These are phyloP conservation scores for Leucaena leucocephala DNA, from an alignment of 306 rosid genomes.

Conservation along the genomic window DNA sequence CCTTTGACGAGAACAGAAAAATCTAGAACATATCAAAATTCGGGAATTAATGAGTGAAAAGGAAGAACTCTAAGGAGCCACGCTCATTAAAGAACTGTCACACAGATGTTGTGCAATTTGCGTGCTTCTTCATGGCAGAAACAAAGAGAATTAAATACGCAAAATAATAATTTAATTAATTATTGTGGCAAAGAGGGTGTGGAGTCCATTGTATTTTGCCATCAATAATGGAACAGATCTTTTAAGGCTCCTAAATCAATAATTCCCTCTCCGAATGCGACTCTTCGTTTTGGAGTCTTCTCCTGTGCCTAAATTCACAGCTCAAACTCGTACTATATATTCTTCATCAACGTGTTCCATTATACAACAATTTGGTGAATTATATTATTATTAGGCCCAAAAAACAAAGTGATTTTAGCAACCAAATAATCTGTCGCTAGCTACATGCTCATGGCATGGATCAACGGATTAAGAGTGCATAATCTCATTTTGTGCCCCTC, in stretches of 20 bases:
- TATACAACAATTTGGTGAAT: background rate
- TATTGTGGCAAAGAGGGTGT: constrained; percentile 6
- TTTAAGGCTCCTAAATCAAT: background rate
- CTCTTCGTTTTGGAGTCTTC: constrained; percentile 1
- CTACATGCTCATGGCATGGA: too few species aligned
- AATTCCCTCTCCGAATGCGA: background rate
- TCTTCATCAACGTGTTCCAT: too few species aligned
- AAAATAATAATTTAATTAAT: background rate
- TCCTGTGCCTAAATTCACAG: background rate
- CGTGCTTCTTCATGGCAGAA: background rate
- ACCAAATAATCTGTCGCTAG: background rate
- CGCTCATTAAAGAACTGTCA: background rate
- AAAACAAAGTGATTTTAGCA: background rate
- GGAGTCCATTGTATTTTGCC: constrained; percentile 6
- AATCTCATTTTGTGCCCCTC: too few species aligned
- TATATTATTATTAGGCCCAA: background rate
- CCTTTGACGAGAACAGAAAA: background rate
- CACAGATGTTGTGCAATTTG: constrained; percentile 21
- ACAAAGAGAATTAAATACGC: background rate
- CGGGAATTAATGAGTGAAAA: background rate
- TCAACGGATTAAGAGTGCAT: too few species aligned
- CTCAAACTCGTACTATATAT: too few species aligned
- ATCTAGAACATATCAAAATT: background rate
- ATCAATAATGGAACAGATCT: constrained; percentile 25
- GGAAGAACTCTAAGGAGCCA: background rate